Evolutionary conservation across 1,284 basidiomycete species (phyloP), one percentile per base, ranked within the genome.

Genomic region (Crepidotus sp.): DNA sequence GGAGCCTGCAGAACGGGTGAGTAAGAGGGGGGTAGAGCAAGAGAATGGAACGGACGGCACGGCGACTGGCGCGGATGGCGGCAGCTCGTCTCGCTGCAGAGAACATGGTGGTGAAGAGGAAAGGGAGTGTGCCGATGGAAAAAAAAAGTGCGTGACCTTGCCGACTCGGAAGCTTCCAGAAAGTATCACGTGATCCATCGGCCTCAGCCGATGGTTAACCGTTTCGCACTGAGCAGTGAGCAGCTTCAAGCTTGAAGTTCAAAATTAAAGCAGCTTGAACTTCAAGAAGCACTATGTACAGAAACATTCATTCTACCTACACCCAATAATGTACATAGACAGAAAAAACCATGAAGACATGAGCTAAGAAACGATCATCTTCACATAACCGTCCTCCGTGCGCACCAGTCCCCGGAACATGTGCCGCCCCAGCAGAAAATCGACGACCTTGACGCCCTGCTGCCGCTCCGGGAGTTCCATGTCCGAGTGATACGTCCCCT

Each of bases 61-160:
- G 82, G 61, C 68, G 70, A 61, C 78, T 78, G 48, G 74, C 66
- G 63, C 81, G 77, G 51, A 71, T 62, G 48, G 70, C 71, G 55
- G 76, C 67, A 54, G 68, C 60, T 57, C 78, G 76, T 66, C 77
- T 46, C 39, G 47, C 73, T 66, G 68, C 72, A 60, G 79, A 58
- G 66, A 82, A 77, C 76, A 74, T 78, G 67, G 67, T 70, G 65
- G 71, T 10, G 10, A 24, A 64, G 11, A 13, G 27, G n/a, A 29
- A 53, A 62, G 60, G 61, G 58, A 61, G 61, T 59, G 51, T n/a
- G n/a, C n/a, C n/a, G n/a, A n/a, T n/a, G n/a, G n/a, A n/a, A n/a
- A n/a, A n/a, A n/a, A n/a, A n/a, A n/a, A n/a, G n/a, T n/a, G n/a
- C n/a, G n/a, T n/a, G n/a, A n/a, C n/a, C n/a, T n/a, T n/a, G n/a